These are phyloP conservation scores for Coprinopsis strossmayeri DNA, from an alignment of 768 basidiomycete species.

Conservation along the genomic window DNA sequence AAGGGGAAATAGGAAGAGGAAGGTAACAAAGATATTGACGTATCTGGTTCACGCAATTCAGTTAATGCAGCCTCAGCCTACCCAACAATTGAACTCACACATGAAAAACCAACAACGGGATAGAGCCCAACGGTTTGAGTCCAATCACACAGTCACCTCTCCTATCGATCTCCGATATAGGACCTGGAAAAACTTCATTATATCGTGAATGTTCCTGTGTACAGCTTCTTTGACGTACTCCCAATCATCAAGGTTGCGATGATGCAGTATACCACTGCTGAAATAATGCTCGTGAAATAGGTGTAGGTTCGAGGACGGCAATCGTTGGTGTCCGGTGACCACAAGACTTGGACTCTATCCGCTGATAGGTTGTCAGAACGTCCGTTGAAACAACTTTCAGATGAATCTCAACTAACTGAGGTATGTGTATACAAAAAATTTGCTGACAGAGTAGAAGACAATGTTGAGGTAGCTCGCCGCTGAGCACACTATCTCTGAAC, in stretches of 20 bases:
- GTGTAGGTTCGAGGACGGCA: slow-evolving; percentile 32
- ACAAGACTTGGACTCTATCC: slow-evolving; percentile 41
- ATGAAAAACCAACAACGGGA: slow-evolving; percentile 41
- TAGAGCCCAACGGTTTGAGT: slow-evolving; percentile 33
- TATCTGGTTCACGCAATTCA: slow-evolving; percentile 12
- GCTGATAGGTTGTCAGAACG: too few species aligned
- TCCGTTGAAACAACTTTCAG: too few species aligned
- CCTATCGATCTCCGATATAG: slow-evolving; percentile 27
- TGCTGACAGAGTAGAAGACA: slow-evolving; percentile 33
- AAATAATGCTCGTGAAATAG: slow-evolving; percentile 32
- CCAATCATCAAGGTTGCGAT: slow-evolving; percentile 32
- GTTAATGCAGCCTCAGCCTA: too few species aligned
- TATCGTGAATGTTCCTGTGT: not conserved
- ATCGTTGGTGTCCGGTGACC: slow-evolving; percentile 27
- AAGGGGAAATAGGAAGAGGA: slow-evolving; percentile 43
- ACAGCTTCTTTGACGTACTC: too few species aligned
- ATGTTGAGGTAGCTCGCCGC: slow-evolving; percentile 39
- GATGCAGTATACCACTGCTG: slow-evolving; percentile 30
- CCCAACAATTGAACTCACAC: slow-evolving; percentile 25
- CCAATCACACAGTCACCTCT: slow-evolving; percentile 43
- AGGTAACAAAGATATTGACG: slow-evolving; percentile 32
- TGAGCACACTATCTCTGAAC: slow-evolving; percentile 28
- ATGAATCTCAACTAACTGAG: slow-evolving; percentile 26
- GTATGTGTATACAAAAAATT: slow-evolving; percentile 43
- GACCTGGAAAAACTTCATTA: slow-evolving; percentile 20